Base-by-base conservation (phyloP, 2,329 filamentous ascomycete species). In the Madurella fahalii region DNA sequence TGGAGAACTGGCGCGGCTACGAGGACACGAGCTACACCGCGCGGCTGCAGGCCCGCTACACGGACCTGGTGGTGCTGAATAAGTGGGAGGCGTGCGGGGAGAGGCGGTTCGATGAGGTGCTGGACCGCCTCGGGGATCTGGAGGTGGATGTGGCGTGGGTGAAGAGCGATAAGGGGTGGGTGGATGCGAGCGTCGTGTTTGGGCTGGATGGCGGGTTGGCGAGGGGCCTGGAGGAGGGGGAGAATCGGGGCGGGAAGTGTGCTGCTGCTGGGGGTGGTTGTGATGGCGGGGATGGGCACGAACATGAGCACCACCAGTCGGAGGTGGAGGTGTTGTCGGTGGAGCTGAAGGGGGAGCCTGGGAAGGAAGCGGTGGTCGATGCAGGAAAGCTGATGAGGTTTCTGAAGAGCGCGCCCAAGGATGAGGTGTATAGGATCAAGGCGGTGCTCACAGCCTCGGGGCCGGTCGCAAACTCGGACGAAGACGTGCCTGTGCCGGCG, bases 391-490 rank as follows among this genome's bases (percentile, higher is more conserved):
- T 96, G 8, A 77, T 85, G 53, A 74, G 74, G 9, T 75, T 97
- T 2, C 79, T 97, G 32, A 76, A 79, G 45, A 72, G 82, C 0
- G 88, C 93, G 0, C 88, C 91, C 1, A 96, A 95, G 68, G 94
- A 99, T 61, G 92, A 97, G 67, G 84, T 95, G 9, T 99, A 97
- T 73, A 84, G 94, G 53, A 97, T 99, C 69, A 99, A 99, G 71
- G 89, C 82, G 11, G 73, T 83, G 9, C 64, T 83, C 12, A 77
- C 77, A 1, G 74, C 79, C 0, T 68, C 74, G 0, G 57, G 50
- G 7, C 64, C 72, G 0, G 74, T 83, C 9, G 61, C 63, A 16
- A 77, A 76, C 63, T 84, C 83, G 1, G 79, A 82, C 52, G 73
- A 76, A 20, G 76, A 79, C 40, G 65, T 71, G 32, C 61, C 69